phyloP scores from a whole-genome alignment of 306 rosid species.

The Lupinus albus region DNA sequence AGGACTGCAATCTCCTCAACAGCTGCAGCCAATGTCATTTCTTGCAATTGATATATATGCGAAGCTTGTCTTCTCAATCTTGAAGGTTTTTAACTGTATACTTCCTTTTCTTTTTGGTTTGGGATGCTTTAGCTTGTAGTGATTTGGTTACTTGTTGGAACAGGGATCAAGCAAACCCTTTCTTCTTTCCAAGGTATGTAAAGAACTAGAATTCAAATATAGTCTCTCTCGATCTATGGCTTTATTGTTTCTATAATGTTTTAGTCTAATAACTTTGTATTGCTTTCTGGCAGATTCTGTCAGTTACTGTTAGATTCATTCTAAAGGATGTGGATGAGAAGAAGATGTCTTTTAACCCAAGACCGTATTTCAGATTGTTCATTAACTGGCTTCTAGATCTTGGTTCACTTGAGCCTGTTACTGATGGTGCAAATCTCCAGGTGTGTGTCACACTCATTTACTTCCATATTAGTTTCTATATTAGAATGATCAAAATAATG shows the following conservation, averaged over 20 bases:
- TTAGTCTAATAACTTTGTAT: conserved; percentile 33
- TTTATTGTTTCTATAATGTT: conserved; percentile 13
- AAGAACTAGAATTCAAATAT: conserved; percentile 7
- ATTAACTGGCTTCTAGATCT: conserved; percentile 90
- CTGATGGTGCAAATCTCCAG: conserved; percentile 93
- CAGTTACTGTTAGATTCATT: conserved; percentile 73
- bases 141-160: conserved; percentile 39
- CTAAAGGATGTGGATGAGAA: conserved; percentile 89
- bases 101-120: neutral
- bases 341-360: conserved; percentile 77
- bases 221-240: neutral
- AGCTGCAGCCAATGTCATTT: conserved; percentile 67
- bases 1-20: conserved; percentile 72
- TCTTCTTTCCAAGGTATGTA: conserved; percentile 77
- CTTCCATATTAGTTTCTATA: conserved; percentile 1
- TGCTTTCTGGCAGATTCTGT: conserved; percentile 65
- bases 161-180: conserved; percentile 78
- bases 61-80: conserved; percentile 73
- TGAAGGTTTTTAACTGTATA: conserved; percentile 61
- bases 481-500: neutral
- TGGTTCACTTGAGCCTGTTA: conserved; percentile 80
- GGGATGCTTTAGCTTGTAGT: conserved; percentile 21
- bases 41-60: conserved; percentile 88
- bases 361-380: conserved; percentile 93
- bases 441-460: conserved; percentile 47